Evolutionary conservation across 202 grass and related monocot species (phyloP), one percentile per base, ranked within the genome.

Genomic region (Schoenoplectus triqueter): DNA sequence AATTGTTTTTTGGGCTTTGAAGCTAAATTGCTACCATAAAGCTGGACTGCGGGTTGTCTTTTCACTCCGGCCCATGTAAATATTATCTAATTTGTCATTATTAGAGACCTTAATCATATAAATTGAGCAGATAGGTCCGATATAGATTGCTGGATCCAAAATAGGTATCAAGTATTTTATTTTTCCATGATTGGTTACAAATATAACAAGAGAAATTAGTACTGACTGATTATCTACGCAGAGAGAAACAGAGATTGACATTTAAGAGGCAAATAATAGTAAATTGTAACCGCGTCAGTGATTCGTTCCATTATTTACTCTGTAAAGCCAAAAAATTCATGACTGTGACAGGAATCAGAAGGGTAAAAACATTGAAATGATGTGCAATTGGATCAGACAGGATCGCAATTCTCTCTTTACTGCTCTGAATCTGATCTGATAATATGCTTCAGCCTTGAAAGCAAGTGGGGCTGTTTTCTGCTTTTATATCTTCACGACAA

Each of bases 401-500:
- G 13, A 44, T 61, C 31, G 18, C 31, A 61, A 45, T 54, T 18
- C 75, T 44, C 56, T 15, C 31, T 44, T 79, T 79, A 79, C 75
- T 79, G 55, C 39, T 79, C 50, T 77, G 51, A 77, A 79, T 79
- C 75, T 79, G 39, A 78, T 60, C 54, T 44, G 0, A 40, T 78
- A 17, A 78, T 61, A 78, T 78, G 51, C 22, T 78, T 9, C 19
- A 14, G 22, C 22, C 11, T 60, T 78, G 54, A 61, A 78, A 78
- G 54, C 44, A 42, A 9, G 31, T 78, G 74, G 74, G 74, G 74
- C 0, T 60, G 54, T 78, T 44, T 77, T 31, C 50, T 56, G 10
- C n/a, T 56, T 56, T 45, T 15, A 79, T 79, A 61, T 60, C 13
- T 61, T 39, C 55, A 79, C 15, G 55, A 79, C 75, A 79, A 79